Evolutionary conservation across 805 yeast genomes (phyloP).

Genomic region (Wickerhamomyces chaumierensis): DNA sequence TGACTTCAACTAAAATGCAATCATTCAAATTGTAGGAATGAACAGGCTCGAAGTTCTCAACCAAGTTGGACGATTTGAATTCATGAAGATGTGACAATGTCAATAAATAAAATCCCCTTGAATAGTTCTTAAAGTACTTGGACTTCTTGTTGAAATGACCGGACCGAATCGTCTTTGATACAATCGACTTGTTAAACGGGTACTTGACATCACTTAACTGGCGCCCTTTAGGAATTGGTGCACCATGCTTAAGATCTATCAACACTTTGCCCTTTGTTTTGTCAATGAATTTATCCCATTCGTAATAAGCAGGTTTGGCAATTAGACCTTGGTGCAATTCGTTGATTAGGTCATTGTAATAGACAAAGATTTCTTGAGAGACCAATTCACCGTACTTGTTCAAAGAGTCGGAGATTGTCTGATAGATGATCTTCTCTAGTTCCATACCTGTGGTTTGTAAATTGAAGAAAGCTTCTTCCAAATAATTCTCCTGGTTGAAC

Average conservation of each 20-base stretch:
- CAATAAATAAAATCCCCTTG: conserved; percentile 78
- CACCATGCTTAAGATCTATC: conserved; percentile 24
- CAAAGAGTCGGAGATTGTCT: conserved; percentile 75
- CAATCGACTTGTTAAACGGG: conserved; percentile 54
- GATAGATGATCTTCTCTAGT: conserved; percentile 74
- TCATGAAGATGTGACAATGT: conserved; percentile 85
- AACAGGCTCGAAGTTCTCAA: conserved; percentile 66
- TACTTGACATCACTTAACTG: conserved; percentile 51
- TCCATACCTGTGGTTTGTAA: conserved; percentile 80
- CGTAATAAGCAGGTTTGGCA: conserved; percentile 63
- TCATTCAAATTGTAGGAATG: conserved; percentile 70
- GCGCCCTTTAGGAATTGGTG: conserved; percentile 42
- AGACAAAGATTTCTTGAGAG: conserved; percentile 61
- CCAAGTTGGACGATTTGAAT: conserved; percentile 70
- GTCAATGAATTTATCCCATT: conserved; percentile 77
- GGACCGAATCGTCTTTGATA: conserved; percentile 56
- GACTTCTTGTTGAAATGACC: conserved; percentile 82
- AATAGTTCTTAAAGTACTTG: conserved; percentile 77
- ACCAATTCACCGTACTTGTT: conserved; percentile 59
- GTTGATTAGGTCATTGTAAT: conserved; percentile 53
- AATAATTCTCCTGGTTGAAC: conserved; percentile 69
- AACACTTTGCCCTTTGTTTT: conserved; percentile 54
- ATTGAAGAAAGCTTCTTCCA: conserved; percentile 81
- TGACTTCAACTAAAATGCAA: conserved; percentile 73
- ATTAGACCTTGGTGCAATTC: conserved; percentile 59